Base-by-base conservation (phyloP, 192 early-diverging fungal genomes). In the Coemansia erecta region DNA sequence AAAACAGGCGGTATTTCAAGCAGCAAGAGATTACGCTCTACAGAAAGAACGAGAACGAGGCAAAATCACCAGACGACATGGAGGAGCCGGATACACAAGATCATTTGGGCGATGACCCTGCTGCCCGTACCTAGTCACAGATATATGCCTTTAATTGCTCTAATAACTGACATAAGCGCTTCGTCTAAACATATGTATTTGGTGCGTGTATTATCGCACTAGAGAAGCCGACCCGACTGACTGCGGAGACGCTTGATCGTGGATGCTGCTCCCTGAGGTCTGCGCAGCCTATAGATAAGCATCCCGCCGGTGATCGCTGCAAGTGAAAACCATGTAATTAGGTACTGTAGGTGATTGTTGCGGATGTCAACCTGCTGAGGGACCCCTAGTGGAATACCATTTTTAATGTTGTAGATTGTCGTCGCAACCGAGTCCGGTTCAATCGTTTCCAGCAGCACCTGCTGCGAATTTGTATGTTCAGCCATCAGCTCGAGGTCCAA, bases 1-100 rank as follows among this genome's bases (percentile, higher is more conserved):
- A 99, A 76, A 98, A 97, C 80, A 82, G 97, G 45, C 84, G 97
- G 53, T 98, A 98, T 73, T 99, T 98, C 68, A 99, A 98, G 83
- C 96, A 98, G 80, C 95, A 98, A 80, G 97, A 99, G 61, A 93
- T 93, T 37, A 93, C 91, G 17, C 85, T 93, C 35, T 91, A 85
- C 77, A 73, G 91, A 61, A 82, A 61, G 60, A 82, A 77, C 50
- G 77, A 78, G 28, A 68, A 62, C 65, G 71, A 81, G 60, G 53
- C 23, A 40, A 46, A 41, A 2, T 37, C 61, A 7, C 45, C 46
- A 13, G 43, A 53, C 10, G 64, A 46, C 15, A 24, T 11, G 26
- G 55, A 61, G 15, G 48, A 40, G 6, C 17, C 14, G 11, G 50
- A 53, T 31, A 31, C 28, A n/a, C n/a, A n/a, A 5, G 21, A 19